Conservation (phyloP, 805 yeast species). For the Vanderwaltozyma yarrowii region DNA sequence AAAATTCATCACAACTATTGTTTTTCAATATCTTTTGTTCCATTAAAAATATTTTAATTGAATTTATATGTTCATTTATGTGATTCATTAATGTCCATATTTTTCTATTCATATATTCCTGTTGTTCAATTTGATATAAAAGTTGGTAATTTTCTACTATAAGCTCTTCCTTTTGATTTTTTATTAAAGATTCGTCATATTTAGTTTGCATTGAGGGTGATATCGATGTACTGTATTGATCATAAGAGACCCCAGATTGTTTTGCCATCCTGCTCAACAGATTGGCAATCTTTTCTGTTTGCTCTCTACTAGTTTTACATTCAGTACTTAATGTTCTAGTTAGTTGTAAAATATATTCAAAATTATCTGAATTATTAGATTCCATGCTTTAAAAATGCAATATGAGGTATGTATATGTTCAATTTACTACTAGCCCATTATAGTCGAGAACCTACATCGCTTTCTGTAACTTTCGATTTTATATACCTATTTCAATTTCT, state of each 20-base stretch:
- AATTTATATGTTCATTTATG: slow-evolving; percentile 21
- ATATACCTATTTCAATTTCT: too few relatives aligned
- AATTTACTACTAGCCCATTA: too few relatives aligned
- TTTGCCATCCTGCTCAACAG: slow-evolving; percentile 21
- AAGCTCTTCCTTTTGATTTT: slow-evolving; percentile 12
- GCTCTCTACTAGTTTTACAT: slow-evolving; percentile 19
- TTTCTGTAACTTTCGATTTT: too few relatives aligned
- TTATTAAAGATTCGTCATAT: slow-evolving; percentile 6
- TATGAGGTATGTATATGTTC: too few relatives aligned
- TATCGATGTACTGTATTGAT: slow-evolving; percentile 11
- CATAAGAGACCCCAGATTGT: slow-evolving; percentile 21
- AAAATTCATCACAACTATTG: slow-evolving; percentile 13
- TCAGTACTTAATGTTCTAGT: slow-evolving; percentile 17
- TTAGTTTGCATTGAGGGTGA: slow-evolving; percentile 6
- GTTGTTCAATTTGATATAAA: slow-evolving; percentile 23
- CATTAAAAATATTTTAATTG: slow-evolving; percentile 21
- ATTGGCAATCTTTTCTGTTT: slow-evolving; percentile 20
- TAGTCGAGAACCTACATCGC: too few relatives aligned
- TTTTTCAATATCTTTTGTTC: slow-evolving; percentile 20
- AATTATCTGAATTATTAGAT: slow-evolving; percentile 15
- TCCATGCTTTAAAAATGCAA: too few relatives aligned
- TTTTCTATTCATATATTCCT: slow-evolving; percentile 21
- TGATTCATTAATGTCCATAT: slow-evolving; percentile 18
- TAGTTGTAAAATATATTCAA: slow-evolving; percentile 22
- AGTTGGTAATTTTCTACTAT: slow-evolving; percentile 20